phyloP scores from a whole-genome alignment of 176 grass and related monocot species.

The Musa troglodytarum region DNA sequence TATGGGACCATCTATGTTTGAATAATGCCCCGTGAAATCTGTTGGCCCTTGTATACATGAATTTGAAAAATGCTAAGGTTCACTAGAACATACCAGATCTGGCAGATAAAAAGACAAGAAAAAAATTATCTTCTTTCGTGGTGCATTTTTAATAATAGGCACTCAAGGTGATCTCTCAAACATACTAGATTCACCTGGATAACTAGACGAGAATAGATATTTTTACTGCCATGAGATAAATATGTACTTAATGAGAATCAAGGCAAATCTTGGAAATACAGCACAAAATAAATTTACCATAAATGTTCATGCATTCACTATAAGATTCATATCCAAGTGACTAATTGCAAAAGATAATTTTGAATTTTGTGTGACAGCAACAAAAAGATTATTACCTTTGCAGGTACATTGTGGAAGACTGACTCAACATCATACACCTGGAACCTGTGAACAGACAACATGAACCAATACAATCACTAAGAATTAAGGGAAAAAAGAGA shows the following conservation, averaged over 20 bases:
- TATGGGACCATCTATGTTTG: no score
- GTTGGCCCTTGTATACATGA: no score
- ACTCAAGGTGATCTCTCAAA: no score
- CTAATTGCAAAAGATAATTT: constrained; percentile 24
- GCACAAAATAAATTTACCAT: no score
- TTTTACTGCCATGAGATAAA: not conserved
- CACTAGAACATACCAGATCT: no score
- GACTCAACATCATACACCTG: constrained; percentile 67
- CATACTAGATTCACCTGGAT: no score
- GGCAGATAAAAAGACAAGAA: no score
- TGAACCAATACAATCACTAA: constrained; percentile 23
- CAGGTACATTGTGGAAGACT: constrained; percentile 62
- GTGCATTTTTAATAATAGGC: no score
- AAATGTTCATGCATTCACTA: not conserved
- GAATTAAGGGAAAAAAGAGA: not conserved
- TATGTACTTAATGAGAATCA: not conserved
- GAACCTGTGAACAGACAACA: constrained; percentile 49
- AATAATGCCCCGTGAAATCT: no score
- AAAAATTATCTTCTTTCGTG: no score
- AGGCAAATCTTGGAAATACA: not conserved
- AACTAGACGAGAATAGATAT: no score
- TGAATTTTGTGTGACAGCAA: constrained; percentile 11
- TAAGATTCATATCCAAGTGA: not conserved
- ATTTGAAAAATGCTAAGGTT: no score
- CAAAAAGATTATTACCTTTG: constrained; percentile 52